Evolutionary conservation across 495 filamentous ascomycete species (phyloP).

Genomic region (Podospora pseudopauciseta): DNA sequence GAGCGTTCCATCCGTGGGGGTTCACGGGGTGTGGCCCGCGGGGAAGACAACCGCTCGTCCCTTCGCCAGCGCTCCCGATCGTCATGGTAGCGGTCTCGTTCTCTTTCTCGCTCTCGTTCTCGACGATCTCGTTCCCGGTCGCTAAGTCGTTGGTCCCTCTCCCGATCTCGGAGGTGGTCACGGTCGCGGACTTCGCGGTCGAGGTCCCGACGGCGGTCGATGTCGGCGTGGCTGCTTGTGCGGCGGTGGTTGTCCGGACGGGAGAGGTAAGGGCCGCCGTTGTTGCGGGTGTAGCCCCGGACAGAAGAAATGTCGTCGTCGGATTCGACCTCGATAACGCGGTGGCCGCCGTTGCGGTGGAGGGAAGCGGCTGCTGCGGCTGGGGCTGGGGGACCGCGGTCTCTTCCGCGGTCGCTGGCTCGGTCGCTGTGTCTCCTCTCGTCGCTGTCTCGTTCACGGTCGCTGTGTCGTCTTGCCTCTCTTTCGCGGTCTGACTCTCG

Average conservation of each 20-base stretch:
- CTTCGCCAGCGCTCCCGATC: slow-evolving; percentile 5
- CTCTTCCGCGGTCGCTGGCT: slow-evolving; percentile 23
- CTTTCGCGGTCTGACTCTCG: slow-evolving; percentile 10
- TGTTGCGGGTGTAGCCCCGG: neutral
- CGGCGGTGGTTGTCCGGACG: slow-evolving; percentile 2
- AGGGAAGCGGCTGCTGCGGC: slow-evolving; percentile 12
- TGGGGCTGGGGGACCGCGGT: slow-evolving; percentile 19
- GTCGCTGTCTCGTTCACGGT: slow-evolving; percentile 22
- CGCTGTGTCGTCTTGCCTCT: slow-evolving; percentile 17
- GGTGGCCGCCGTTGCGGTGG: neutral
- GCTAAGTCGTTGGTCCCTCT: slow-evolving; percentile 5
- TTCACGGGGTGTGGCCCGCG: neutral
- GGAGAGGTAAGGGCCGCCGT: slow-evolving; percentile 4
- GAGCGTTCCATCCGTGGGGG: neutral
- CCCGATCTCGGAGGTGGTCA: slow-evolving; percentile 9
- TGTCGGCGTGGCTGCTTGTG: slow-evolving; percentile 8
- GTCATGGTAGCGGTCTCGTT: neutral
- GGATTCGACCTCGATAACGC: neutral
- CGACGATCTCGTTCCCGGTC: slow-evolving; percentile 14
- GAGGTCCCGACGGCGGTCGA: slow-evolving; percentile 1
- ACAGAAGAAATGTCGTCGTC: neutral
- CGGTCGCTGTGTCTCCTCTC: slow-evolving; percentile 20
- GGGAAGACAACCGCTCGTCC: neutral
- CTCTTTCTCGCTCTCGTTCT: slow-evolving; percentile 28
- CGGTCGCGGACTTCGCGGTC: slow-evolving; percentile 9